Evolutionary conservation across 257 asterid species (phyloP).

Genomic region (Solanum tacnaense): DNA sequence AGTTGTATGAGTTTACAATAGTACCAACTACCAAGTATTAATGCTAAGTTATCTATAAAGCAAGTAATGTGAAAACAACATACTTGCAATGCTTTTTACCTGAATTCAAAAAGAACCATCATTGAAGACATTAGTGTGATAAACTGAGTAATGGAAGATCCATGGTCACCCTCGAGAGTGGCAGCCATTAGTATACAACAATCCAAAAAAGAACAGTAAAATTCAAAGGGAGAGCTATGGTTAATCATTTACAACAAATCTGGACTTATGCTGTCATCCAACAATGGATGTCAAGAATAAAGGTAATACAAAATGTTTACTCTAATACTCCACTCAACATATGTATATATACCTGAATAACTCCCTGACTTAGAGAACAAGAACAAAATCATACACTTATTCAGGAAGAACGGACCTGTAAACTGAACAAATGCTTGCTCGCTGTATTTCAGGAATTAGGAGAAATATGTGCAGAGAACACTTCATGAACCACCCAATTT

Average conservation of each 20-base stretch:
- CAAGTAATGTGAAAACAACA: neutral
- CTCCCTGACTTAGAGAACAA: neutral
- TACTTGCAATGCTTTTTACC: neutral
- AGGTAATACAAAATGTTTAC: neutral
- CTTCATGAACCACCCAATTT: slow-evolving; percentile 19
- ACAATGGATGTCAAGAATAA: slow-evolving; percentile 1
- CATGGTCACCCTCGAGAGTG: neutral
- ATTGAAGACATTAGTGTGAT: neutral
- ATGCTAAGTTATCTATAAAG: neutral
- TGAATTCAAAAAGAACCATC: neutral
- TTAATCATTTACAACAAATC: slow-evolving; percentile 16
- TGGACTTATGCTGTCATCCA: neutral
- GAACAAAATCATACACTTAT: neutral
- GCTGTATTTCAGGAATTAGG: neutral
- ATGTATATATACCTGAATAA: slow-evolving; percentile 2
- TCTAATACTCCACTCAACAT: neutral
- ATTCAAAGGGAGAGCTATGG: neutral
- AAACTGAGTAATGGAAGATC: neutral
- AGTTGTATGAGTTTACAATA: neutral
- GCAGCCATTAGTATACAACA: neutral
- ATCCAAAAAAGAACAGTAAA: neutral
- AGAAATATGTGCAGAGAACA: neutral
- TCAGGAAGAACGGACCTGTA: slow-evolving; percentile 1
- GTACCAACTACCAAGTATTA: neutral
- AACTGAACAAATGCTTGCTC: neutral